Base-by-base conservation (phyloP, 1,284 basidiomycete species). In the Acaromyces ingoldii region DNA sequence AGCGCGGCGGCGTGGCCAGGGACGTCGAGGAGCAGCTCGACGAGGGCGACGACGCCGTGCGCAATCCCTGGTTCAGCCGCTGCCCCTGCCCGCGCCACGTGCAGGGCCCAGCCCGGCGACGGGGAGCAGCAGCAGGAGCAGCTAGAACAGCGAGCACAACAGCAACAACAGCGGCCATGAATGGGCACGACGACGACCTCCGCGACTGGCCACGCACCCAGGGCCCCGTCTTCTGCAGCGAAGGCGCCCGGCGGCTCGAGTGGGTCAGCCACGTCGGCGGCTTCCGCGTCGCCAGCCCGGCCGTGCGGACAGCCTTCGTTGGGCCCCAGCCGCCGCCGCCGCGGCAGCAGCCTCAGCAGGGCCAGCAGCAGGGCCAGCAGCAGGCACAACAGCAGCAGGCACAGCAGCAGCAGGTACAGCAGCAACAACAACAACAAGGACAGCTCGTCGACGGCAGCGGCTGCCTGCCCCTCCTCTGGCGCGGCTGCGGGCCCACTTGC, bases 261-360 rank as follows among this genome's bases (percentile, higher is more conserved):
- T 74, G 71, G 71, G 66, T 74, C 30, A 63, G 62, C 29, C 70
- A 74, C 43, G 58, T 74, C 25, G 71, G 58, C 9, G 71, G 71
- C 5, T 50, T 64, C 17, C 55, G 58, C 17, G 66, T 72, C 9
- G 65, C 65, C n/a, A n/a, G n/a, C n/a, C n/a, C n/a, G n/a, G n/a
- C n/a, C n/a, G n/a, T n/a, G n/a, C n/a, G n/a, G n/a, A n/a, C 15
- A 61, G 63, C 49, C 40, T 57, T 10, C 30, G 56, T 4, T 22
- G 30, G 24, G 17, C 30, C 15, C 19, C 30, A 3, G 28, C 19
- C 11, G 42, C 42, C 4, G 4, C 22, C 6, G 17, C 42, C 17
- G 3, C 36, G 3, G 7, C 6, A 17, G 7, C 36, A 37, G 3
- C 7, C 7, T 22, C 3, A 37, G 24, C 4, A 6, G 17, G 17